phyloP scores from a whole-genome alignment of 345 rosid species.

The Linum tenue region DNA sequence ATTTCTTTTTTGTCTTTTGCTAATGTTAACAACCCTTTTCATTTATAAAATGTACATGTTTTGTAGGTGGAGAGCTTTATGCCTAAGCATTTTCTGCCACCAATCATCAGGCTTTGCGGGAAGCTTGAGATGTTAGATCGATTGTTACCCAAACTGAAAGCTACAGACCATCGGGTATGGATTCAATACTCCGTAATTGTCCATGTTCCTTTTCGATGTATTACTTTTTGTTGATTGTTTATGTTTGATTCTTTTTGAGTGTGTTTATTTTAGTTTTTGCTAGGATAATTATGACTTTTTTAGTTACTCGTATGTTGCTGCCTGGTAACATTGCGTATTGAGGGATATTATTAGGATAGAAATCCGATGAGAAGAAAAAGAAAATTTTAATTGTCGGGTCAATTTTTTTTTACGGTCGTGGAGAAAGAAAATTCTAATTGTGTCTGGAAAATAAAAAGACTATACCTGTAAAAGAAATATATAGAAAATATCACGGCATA shows the following conservation, averaged over 20 bases:
- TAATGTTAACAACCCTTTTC: slow-evolving; percentile 8
- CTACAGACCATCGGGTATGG: slow-evolving; percentile 87
- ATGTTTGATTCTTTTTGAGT: neutral
- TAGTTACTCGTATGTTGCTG: no score
- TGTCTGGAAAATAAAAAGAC: no score
- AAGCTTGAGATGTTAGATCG: slow-evolving; percentile 98
- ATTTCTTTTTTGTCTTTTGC: neutral
- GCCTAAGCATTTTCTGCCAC: slow-evolving; percentile 76
- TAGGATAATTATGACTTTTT: no score
- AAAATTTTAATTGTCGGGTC: no score
- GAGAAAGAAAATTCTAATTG: no score
- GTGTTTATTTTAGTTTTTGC: no score
- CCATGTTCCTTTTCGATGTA: slow-evolving; percentile 1
- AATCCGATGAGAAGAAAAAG: no score
- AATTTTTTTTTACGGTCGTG: no score
- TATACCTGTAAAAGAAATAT: no score
- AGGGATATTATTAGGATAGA: no score
- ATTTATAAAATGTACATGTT: slow-evolving; percentile 9
- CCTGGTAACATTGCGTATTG: no score
- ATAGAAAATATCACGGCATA: no score
- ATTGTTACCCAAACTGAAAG: slow-evolving; percentile 77
- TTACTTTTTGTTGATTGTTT: neutral
- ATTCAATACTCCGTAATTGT: neutral
- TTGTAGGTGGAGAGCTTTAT: slow-evolving; percentile 61
- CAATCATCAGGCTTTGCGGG: slow-evolving; percentile 74